Evolutionary conservation across 2,329 filamentous ascomycete species (phyloP).

Genomic region (Cordyceps militaris): DNA sequence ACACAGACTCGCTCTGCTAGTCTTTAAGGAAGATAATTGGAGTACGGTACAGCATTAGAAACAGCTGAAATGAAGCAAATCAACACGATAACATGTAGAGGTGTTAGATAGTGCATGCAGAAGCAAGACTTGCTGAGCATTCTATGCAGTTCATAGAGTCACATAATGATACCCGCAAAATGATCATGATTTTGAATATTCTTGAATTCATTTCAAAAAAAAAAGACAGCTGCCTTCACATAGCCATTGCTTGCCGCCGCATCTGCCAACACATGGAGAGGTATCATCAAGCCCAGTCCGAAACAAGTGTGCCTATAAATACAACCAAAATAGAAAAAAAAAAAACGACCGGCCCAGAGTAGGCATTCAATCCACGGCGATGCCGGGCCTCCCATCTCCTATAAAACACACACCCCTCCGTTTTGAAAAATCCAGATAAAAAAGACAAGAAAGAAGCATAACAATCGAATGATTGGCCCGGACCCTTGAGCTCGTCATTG

Average conservation of each 20-base stretch:
- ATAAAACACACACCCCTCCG: neutral
- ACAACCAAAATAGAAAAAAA: constrained; percentile 13
- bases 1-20: constrained; percentile 75
- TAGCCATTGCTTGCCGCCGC: neutral
- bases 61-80: neutral
- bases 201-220: neutral
- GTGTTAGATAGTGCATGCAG: too few relatives aligned
- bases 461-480: neutral
- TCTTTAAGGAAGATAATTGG: constrained; percentile 87
- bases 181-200: neutral
- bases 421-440: neutral
- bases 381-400: neutral
- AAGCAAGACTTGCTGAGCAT: neutral
- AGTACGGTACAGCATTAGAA: constrained; percentile 27
- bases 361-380: neutral
- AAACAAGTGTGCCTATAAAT: constrained; percentile 14
- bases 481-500: neutral
- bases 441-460: neutral
- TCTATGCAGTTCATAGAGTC: neutral
- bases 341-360: constrained; percentile 5
- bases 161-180: neutral
- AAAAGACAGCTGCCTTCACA: neutral
- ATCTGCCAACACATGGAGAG: neutral
- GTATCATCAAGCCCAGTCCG: constrained; percentile 3
- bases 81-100: too few relatives aligned